Evolutionary conservation across 176 grass and related monocot genomes (phyloP).

Genomic region (Aegilops speltoides): DNA sequence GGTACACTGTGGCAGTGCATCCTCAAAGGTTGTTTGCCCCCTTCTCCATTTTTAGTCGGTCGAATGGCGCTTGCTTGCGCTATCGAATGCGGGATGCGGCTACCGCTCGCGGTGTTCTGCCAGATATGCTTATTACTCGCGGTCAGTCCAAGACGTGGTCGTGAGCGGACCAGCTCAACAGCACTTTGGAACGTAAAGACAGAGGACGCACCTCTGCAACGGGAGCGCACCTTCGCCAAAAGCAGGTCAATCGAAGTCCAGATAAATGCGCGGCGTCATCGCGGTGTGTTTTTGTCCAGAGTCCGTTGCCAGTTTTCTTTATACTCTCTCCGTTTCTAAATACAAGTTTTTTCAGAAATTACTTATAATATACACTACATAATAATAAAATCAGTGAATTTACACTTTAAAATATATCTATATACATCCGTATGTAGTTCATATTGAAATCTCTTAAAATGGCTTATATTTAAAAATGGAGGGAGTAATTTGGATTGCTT

Average conservation of each 20-base stretch:
- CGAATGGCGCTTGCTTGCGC: neutral
- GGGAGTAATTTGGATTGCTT: no score
- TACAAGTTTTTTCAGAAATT: no score
- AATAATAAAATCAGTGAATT: no score
- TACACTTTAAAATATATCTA: no score
- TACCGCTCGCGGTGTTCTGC: neutral
- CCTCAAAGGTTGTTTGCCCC: neutral
- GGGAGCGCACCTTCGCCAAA: neutral
- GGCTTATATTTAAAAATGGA: no score
- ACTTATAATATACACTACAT: no score
- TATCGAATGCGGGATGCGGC: neutral
- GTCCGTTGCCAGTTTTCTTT: neutral
- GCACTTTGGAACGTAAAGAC: neutral
- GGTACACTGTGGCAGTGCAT: no score
- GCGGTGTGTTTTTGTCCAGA: neutral
- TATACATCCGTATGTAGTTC: no score
- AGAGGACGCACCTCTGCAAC: neutral
- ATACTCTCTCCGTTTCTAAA: no score
- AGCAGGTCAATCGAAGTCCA: neutral
- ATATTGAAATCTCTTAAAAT: no score
- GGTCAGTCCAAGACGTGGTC: neutral
- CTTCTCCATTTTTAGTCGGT: neutral
- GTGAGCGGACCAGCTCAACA: neutral
- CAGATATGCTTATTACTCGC: neutral
- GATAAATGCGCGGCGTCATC: neutral